Conservation (phyloP, 2,329 filamentous ascomycete genomes). For the Uncinocarpus reesii region DNA sequence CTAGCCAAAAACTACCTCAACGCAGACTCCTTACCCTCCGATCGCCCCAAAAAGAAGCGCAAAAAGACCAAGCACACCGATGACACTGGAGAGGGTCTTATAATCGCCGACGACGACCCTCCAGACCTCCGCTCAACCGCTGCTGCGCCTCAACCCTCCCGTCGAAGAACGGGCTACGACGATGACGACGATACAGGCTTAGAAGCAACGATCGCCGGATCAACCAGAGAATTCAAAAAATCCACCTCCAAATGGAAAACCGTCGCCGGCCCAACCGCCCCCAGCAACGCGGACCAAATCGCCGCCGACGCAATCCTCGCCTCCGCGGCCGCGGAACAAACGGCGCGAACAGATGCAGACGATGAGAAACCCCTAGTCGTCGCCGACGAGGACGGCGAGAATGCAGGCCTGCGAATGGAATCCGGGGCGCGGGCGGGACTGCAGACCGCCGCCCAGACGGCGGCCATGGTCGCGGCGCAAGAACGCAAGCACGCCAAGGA, state of each 20-base stretch:
- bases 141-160: constrained; percentile 12
- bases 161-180: constrained; percentile 10
- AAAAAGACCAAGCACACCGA: constrained; percentile 45
- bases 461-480: constrained; percentile 55
- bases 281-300: constrained; percentile 46
- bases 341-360: constrained; percentile 39
- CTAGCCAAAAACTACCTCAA: constrained; percentile 85
- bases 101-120: constrained; percentile 36
- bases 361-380: constrained; percentile 40
- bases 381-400: constrained; percentile 28
- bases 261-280: constrained; percentile 34
- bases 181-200: constrained; percentile 26
- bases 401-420: constrained; percentile 56
- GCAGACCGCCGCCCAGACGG: constrained; percentile 71
- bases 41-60: constrained; percentile 47
- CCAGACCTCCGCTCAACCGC: constrained; percentile 27
- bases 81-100: constrained; percentile 29
- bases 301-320: constrained; percentile 72
- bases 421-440: constrained; percentile 80
- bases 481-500: constrained; percentile 45
- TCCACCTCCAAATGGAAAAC: constrained; percentile 73
- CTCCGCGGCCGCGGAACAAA: constrained; percentile 57
- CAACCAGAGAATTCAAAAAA: constrained; percentile 41
- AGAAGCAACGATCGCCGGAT: constrained; percentile 17
- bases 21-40: constrained; percentile 41